Percentiles rank a stretch among this genome's conserved stretches.
Evolutionary conservation across 176 grass and related monocot species (phyloP).

Genomic region (Oropetium thomaeum): DNA sequence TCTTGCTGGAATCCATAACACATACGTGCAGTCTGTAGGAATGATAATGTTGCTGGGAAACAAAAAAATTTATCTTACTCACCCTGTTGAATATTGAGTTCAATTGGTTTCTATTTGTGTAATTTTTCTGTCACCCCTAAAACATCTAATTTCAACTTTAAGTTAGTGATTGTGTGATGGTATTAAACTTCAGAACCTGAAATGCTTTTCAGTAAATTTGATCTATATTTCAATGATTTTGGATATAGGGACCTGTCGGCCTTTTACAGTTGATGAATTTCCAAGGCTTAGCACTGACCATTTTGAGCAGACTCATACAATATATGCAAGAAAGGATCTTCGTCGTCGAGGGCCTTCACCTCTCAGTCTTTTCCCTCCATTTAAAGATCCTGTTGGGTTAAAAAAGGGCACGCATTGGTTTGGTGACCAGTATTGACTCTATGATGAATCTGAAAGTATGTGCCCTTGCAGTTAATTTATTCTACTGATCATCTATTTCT

Average conservation of each 20-base stretch:
- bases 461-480: background rate
- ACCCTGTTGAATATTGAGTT: background rate
- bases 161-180: background rate
- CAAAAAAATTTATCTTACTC: background rate
- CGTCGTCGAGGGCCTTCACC: constrained; percentile 4
- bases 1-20: too few relatives aligned
- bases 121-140: background rate
- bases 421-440: background rate
- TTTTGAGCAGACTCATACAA: background rate
- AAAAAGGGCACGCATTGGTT: background rate
- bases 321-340: background rate
- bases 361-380: constrained; percentile 17
- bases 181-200: background rate
- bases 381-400: background rate
- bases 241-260: background rate
- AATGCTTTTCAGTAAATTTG: too few relatives aligned
- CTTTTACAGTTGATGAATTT: constrained; percentile 22
- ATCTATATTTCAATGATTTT: constrained; percentile 16
- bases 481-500: background rate
- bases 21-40: background rate
- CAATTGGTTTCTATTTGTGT: background rate
- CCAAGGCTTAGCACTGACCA: constrained; percentile 21
- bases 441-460: constrained; percentile 31
- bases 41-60: background rate
- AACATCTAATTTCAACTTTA: background rate